phyloP scores from a whole-genome alignment of 2,329 filamentous ascomycete genomes.

The Calonectria henricotiae region DNA sequence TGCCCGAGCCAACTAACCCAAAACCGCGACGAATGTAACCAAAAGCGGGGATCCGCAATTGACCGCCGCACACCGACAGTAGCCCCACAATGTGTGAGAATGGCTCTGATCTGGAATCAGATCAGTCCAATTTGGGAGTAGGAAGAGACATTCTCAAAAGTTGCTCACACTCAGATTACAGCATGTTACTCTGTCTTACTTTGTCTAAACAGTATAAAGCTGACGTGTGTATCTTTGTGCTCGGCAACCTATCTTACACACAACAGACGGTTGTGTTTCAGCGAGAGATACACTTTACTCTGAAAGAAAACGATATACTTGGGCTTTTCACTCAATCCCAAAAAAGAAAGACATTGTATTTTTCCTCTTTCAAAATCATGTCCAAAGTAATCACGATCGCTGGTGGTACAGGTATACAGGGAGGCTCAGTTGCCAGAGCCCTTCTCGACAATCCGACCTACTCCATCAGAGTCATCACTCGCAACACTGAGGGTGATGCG shows the following conservation, averaged over 20 bases:
- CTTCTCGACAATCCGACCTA: not conserved
- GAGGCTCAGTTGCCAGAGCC: not conserved
- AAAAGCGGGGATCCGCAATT: constrained; percentile 6
- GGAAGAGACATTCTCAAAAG: not conserved
- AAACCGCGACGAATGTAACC: not conserved
- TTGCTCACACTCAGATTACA: not conserved
- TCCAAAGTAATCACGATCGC: not conserved
- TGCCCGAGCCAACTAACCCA: not conserved
- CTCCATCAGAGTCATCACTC: not conserved
- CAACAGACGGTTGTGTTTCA: not conserved
- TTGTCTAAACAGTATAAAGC: not conserved
- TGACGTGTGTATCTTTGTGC: not conserved
- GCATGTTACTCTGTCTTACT: not conserved
- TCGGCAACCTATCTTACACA: not conserved
- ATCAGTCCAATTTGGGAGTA: not conserved
- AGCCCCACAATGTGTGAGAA: not conserved
- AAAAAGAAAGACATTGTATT: not conserved
- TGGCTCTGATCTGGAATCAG: not conserved
- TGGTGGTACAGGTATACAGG: not conserved
- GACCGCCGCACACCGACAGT: not conserved
- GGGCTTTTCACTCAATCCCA: not conserved
- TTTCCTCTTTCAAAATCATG: not conserved
- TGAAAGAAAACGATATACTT: not conserved
- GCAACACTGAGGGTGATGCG: not conserved
- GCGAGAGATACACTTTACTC: not conserved